These are phyloP conservation scores for Penicillium turbatum DNA, from an alignment of 495 filamentous ascomycete species.

Conservation along the genomic window DNA sequence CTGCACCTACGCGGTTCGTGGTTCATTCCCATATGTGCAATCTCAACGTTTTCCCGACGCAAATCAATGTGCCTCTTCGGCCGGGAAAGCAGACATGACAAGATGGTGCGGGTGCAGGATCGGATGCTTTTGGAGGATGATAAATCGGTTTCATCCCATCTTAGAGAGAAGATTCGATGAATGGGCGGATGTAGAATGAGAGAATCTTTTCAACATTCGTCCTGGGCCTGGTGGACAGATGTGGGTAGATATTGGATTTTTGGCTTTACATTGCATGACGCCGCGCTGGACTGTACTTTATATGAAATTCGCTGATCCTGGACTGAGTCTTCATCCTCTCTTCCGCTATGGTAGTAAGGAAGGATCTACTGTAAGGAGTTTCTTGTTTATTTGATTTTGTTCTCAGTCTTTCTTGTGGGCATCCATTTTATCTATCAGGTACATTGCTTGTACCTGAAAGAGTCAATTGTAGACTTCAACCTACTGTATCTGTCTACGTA, in stretches of 20 bases:
- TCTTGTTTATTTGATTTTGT: slow-evolving; percentile 4
- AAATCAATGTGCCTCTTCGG: slow-evolving; percentile 10
- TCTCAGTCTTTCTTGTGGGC: slow-evolving; percentile 4
- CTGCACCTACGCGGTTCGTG: not conserved
- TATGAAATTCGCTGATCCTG: slow-evolving; percentile 22
- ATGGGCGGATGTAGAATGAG: slow-evolving; percentile 25
- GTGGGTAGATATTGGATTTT: slow-evolving; percentile 31
- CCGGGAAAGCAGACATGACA: slow-evolving; percentile 12
- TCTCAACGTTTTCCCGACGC: slow-evolving; percentile 7
- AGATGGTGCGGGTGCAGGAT: slow-evolving; percentile 12
- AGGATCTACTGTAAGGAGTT: slow-evolving; percentile 9
- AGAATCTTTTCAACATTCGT: slow-evolving; percentile 8
- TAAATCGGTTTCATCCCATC: slow-evolving; percentile 19
- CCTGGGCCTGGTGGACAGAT: slow-evolving; percentile 18
- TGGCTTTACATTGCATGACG: slow-evolving; percentile 33
- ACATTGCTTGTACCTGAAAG: not conserved
- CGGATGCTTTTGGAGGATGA: slow-evolving; percentile 22
- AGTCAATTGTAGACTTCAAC: no score
- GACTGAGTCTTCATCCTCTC: slow-evolving; percentile 7
- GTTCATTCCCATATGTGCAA: slow-evolving; percentile 8
- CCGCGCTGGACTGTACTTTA: slow-evolving; percentile 34
- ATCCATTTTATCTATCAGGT: not conserved
- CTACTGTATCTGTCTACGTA: no score
- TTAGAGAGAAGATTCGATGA: slow-evolving; percentile 17
- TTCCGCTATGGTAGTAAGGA: slow-evolving; percentile 5